Percentiles rank a stretch among this genome's conserved stretches.
phyloP scores from a whole-genome alignment of 768 basidiomycete genomes.

The Boletus coccyginus region DNA sequence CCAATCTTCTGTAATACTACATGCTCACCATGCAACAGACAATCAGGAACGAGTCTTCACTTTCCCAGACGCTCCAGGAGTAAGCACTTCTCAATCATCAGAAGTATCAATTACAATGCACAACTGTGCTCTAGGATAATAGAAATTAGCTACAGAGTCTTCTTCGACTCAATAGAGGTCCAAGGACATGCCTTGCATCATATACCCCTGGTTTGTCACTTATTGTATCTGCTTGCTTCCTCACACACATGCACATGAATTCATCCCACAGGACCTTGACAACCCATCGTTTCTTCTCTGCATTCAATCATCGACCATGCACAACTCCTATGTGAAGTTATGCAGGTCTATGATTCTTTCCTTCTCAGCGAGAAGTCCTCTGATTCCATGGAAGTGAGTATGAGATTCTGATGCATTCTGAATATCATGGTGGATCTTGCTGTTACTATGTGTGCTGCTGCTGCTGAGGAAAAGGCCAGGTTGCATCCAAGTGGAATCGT shows the following conservation, averaged over 20 bases:
- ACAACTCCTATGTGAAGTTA: slow-evolving; percentile 83
- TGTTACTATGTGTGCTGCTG: slow-evolving; percentile 66
- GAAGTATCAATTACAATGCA: not conserved
- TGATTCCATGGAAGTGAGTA: slow-evolving; percentile 7
- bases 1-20: slow-evolving; percentile 95
- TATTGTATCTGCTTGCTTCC: not conserved
- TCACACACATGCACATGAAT: not conserved
- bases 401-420: slow-evolving; percentile 47
- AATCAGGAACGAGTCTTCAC: slow-evolving; percentile 76
- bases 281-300: slow-evolving; percentile 72
- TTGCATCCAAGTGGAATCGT: slow-evolving; percentile 71
- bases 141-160: slow-evolving; percentile 74
- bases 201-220: slow-evolving; percentile 48
- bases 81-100: slow-evolving; percentile 33
- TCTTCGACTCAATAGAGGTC: slow-evolving; percentile 83
- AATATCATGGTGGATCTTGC: slow-evolving; percentile 86
- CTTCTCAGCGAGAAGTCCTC: slow-evolving; percentile 54
- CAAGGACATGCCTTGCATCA: slow-evolving; percentile 69
- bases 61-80: slow-evolving; percentile 80
- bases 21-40: slow-evolving; percentile 89
- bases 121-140: slow-evolving; percentile 56
- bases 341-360: slow-evolving; percentile 85
- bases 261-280: slow-evolving; percentile 50
- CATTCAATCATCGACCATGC: slow-evolving; percentile 76
- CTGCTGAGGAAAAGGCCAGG: slow-evolving; percentile 62